Conservation (phyloP, 805 yeast species). For the Blastobotrys americana region DNA sequence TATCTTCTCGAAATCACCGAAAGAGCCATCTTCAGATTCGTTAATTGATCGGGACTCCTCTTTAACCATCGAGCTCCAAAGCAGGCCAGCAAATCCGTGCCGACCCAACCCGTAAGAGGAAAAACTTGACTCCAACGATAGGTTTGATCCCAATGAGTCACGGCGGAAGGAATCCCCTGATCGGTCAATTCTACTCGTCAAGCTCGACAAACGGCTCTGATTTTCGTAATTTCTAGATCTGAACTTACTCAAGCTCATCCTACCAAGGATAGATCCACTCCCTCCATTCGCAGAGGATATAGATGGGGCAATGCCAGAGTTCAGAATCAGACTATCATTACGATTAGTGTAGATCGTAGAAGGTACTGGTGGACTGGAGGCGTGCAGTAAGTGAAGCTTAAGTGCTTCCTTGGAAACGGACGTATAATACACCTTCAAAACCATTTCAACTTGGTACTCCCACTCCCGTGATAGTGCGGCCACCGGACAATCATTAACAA, state of each 20-base stretch:
- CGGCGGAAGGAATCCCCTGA: conserved; percentile 13
- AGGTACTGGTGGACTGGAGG: conserved; percentile 10
- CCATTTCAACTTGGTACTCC: conserved; percentile 21
- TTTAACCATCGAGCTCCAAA: conserved; percentile 26
- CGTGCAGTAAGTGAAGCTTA: conserved; percentile 18
- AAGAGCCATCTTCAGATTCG: conserved; percentile 21
- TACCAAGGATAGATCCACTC: conserved; percentile 16
- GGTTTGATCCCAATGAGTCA: conserved; percentile 25
- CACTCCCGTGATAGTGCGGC: conserved; percentile 18
- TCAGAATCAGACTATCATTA: conserved; percentile 5
- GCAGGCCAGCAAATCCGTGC: conserved; percentile 29
- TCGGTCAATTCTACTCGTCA: conserved; percentile 5
- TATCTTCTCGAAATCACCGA: conserved; percentile 24
- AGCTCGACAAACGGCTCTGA: conserved; percentile 12
- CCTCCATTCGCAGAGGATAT: conserved; percentile 7
- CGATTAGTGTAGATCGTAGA: conserved; percentile 14
- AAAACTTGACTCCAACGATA: conserved; percentile 34
- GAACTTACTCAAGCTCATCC: conserved; percentile 12
- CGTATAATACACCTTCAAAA: conserved; percentile 20
- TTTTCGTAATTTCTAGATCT: conserved; percentile 14
- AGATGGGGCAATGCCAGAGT: conserved; percentile 3
- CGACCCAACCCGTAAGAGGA: conserved; percentile 25
- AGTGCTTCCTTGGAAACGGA: conserved; percentile 24
- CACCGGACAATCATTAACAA: conserved; percentile 14
- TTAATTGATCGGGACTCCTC: conserved; percentile 19